Percentiles rank a stretch among this genome's conserved stretches.
These are phyloP conservation scores for Beta corolliflora DNA, from an alignment of 179 eudicot species.

Conservation along the genomic window DNA sequence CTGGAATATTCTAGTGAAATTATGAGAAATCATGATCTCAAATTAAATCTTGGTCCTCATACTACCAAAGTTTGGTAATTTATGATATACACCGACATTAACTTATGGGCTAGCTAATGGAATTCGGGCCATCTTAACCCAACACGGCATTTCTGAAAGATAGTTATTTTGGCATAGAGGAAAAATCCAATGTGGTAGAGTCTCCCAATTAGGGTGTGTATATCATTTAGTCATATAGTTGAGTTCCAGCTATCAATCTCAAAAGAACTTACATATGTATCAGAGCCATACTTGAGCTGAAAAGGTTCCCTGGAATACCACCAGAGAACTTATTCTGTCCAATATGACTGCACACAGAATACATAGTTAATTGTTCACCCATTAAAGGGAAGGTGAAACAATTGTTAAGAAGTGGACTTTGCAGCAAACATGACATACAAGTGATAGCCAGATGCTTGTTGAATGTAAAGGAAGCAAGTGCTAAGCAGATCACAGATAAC, in stretches of 20 bases:
- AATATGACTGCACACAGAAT: slow-evolving; percentile 51
- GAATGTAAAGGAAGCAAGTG: too few relatives aligned
- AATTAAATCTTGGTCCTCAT: too few relatives aligned
- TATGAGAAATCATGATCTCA: too few relatives aligned
- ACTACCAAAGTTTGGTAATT: too few relatives aligned
- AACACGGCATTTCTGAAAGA: not conserved
- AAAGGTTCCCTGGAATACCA: slow-evolving; percentile 42
- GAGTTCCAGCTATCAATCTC: not conserved
- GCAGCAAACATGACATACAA: slow-evolving; percentile 46
- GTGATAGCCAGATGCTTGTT: not conserved
- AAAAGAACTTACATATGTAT: slow-evolving; percentile 53
- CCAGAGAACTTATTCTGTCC: slow-evolving; percentile 58
- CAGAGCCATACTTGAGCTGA: slow-evolving; percentile 55
- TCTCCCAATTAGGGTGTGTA: not conserved
- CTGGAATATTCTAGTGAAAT: too few relatives aligned
- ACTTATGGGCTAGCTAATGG: too few relatives aligned
- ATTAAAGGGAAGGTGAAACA: slow-evolving; percentile 2
- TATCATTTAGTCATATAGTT: not conserved
- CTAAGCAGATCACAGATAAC: too few relatives aligned
- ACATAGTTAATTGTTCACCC: slow-evolving; percentile 4
- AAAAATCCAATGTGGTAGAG: not conserved
- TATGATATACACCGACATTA: too few relatives aligned
- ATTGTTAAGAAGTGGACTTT: not conserved
- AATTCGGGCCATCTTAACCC: too few relatives aligned
- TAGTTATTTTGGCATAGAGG: not conserved